Percentiles rank a stretch among this genome's conserved stretches.
These are phyloP conservation scores for Terfezia boudieri DNA, from an alignment of 495 filamentous ascomycete species.

Conservation along the genomic window DNA sequence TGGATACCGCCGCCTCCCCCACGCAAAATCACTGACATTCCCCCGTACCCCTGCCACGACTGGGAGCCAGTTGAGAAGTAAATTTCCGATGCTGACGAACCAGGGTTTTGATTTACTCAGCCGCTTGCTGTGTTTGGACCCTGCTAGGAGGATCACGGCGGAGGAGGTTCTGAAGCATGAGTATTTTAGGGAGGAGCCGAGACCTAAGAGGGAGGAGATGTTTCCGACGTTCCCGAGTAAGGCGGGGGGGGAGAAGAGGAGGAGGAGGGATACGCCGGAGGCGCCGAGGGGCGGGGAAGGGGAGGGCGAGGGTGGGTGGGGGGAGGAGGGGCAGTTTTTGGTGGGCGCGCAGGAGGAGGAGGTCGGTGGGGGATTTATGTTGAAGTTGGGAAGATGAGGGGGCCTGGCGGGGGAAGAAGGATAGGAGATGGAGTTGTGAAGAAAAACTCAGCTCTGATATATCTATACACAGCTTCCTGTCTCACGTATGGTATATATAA, in stretches of 20 bases:
- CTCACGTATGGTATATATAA: too few relatives aligned
- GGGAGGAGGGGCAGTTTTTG: conserved; percentile 38
- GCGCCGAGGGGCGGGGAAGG: conserved; percentile 59
- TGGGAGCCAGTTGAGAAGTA: conserved; percentile 35
- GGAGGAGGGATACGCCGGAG: conserved; percentile 51
- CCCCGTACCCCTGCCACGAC: background rate
- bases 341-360: conserved; percentile 49
- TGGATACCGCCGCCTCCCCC: conserved; percentile 64
- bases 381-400: conserved; percentile 37
- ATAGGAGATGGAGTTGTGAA: too few relatives aligned
- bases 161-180: conserved; percentile 46
- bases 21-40: conserved; percentile 65
- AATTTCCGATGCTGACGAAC: conserved; percentile 60
- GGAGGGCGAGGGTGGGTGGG: conserved; percentile 30
- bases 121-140: conserved; percentile 52
- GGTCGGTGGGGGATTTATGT: conserved; percentile 55
- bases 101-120: conserved; percentile 49
- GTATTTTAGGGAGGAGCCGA: conserved; percentile 79
- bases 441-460: too few relatives aligned
- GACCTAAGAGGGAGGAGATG: conserved; percentile 65
- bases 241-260: conserved; percentile 70
- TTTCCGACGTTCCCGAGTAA: conserved; percentile 87
- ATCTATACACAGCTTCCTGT: too few relatives aligned
- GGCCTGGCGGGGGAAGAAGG: background rate
- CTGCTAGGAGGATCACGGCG: conserved; percentile 44